Evolutionary conservation across 2,329 filamentous ascomycete genomes (phyloP).

Genomic region (Magnaporthiopsis poae): DNA sequence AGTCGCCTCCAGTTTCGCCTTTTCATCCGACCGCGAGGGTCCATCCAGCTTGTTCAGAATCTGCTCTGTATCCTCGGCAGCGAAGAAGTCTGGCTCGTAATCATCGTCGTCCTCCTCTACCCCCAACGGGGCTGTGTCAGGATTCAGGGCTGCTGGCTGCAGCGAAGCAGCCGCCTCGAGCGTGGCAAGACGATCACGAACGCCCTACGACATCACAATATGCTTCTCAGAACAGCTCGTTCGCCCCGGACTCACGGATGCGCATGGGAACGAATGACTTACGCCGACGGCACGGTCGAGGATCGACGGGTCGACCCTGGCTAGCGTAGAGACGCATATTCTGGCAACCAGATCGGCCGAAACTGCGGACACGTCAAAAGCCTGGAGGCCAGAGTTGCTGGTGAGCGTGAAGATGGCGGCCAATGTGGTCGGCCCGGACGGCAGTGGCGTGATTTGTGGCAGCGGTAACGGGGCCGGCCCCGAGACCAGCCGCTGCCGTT

Average conservation of each 20-base stretch:
- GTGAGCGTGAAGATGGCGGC: slow-evolving; percentile 83
- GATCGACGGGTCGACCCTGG: slow-evolving; percentile 57
- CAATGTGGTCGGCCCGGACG: slow-evolving; percentile 65
- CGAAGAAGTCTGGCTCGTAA: slow-evolving; percentile 79
- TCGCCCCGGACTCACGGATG: background rate
- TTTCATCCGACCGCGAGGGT: slow-evolving; percentile 45
- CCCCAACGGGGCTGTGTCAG: slow-evolving; percentile 50
- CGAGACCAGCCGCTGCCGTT: slow-evolving; percentile 63
- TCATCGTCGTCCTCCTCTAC: slow-evolving; percentile 79
- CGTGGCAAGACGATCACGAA: slow-evolving; percentile 39
- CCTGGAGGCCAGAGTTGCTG: slow-evolving; percentile 59
- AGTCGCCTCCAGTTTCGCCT: slow-evolving; percentile 34
- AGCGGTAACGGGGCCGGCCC: slow-evolving; percentile 29
- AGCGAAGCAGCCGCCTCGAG: slow-evolving; percentile 29
- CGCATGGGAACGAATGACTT: slow-evolving; percentile 24
- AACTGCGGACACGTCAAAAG: slow-evolving; percentile 74
- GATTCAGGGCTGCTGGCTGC: slow-evolving; percentile 38
- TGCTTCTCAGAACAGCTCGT: background rate
- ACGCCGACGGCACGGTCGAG: slow-evolving; percentile 66
- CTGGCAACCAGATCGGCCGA: slow-evolving; percentile 66
- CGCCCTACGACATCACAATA: slow-evolving; percentile 27
- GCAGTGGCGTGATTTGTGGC: slow-evolving; percentile 57
- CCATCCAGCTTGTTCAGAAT: slow-evolving; percentile 68
- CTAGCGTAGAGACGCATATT: slow-evolving; percentile 71
- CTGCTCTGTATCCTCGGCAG: slow-evolving; percentile 67